Evolutionary conservation across 805 yeast genomes (phyloP), one percentile per base, ranked within the genome.

Genomic region (Ogataea henricii): DNA sequence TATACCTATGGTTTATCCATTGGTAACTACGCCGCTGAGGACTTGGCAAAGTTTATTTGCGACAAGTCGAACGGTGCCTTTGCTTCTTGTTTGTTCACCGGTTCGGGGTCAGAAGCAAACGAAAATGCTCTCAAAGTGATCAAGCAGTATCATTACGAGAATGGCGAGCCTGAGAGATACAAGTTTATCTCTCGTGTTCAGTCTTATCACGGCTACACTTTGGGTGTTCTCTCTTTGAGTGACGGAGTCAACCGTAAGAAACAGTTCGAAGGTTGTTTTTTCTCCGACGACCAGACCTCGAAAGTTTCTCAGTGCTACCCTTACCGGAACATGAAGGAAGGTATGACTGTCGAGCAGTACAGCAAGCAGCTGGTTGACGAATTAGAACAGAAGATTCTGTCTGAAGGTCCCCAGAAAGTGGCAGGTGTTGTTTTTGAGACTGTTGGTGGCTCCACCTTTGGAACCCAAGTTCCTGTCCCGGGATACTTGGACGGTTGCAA

Each of bases 51-150:
- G 44, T 69, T 67, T 79, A 81, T 58, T 41, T 58, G 68, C 42
- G 66, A 64, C 2, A 54, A 62, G 27, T 67, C 72, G 8, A 52
- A 61, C 21, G 67, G 63, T 23, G 69, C 62, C 4, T 69, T 70
- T 49, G 57, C 61, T 2, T 60, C 70, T 20, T 74, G 71, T 4
- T 48, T 69, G 36, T 65, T 85, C 43, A 74, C 80, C 49, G 83
- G 82, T 57, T 78, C 86, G 2, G 92, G 92, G 41, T 73, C 88
- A n/a, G 90, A 84, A 62, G 87, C 89, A 38, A 84, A 84, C 56
- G 90, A 84, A 60, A 87, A 87, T 27, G 89, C 89, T 3, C 63
- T 84, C 55, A 85, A 84, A 62, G 83, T 85, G 60, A 85, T 85
- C 14, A 62, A 65, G 51, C 77, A 72, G 55, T 72, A 73, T 52